These are phyloP conservation scores for Schizosaccharomyces octosporus DNA, from an alignment of 805 yeast genomes.

Conservation along the genomic window DNA sequence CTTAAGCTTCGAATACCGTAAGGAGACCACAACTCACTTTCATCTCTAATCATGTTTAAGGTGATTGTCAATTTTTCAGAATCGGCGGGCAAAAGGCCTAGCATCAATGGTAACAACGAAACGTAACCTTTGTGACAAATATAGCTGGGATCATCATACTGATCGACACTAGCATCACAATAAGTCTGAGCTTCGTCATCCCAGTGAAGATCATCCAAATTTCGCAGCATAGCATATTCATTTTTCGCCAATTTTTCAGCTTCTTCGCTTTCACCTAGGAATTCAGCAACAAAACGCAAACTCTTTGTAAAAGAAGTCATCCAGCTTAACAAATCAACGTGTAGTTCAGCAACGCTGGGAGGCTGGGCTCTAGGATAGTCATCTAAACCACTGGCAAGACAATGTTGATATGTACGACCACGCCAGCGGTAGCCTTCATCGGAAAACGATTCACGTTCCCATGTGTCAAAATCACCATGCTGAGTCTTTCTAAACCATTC, in stretches of 20 bases:
- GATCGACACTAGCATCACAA: constrained; percentile 50
- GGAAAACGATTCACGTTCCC: constrained; percentile 29
- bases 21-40: constrained; percentile 48
- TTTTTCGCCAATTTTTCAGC: constrained; percentile 26
- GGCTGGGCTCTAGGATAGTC: constrained; percentile 73
- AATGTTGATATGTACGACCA: constrained; percentile 65
- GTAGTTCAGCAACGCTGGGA: constrained; percentile 70
- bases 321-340: constrained; percentile 81
- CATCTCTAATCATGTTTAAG: constrained; percentile 36
- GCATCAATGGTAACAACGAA: constrained; percentile 59
- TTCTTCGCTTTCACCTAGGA: constrained; percentile 37
- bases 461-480: constrained; percentile 44
- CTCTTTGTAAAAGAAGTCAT: constrained; percentile 77
- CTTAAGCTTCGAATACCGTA: constrained; percentile 69
- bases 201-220: constrained; percentile 66
- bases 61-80: constrained; percentile 26
- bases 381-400: constrained; percentile 81
- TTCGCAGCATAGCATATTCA: constrained; percentile 31
- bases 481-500: constrained; percentile 72
- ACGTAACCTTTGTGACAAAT: constrained; percentile 85
- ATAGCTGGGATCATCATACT: constrained; percentile 30
- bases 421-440: constrained; percentile 73
- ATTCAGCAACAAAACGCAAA: constrained; percentile 44
- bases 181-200: constrained; percentile 35
- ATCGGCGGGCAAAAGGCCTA: constrained; percentile 32